A percentile compares a stretch with the other conserved stretches of the same genome.
Evolutionary conservation across 2,329 filamentous ascomycete genomes (phyloP).

Genomic region (Beauveria bassiana): DNA sequence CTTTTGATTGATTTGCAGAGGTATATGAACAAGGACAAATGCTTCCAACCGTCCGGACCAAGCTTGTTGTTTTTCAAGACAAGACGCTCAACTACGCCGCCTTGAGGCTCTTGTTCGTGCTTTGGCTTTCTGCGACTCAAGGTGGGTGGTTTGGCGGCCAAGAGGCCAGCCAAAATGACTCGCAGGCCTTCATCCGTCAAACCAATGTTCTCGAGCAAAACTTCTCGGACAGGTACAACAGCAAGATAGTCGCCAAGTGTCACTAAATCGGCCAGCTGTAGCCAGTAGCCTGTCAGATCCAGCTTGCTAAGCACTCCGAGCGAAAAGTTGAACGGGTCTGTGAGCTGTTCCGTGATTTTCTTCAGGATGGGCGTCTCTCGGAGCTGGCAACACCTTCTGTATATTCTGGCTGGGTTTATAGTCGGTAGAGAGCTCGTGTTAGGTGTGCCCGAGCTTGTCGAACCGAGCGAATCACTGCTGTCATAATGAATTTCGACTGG

Average conservation of each 20-base stretch:
- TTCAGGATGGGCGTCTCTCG: slow-evolving; percentile 89
- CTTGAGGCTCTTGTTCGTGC: slow-evolving; percentile 38
- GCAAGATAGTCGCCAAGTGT: slow-evolving; percentile 92
- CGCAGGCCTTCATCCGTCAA: slow-evolving; percentile 80
- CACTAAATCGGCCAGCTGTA: slow-evolving; percentile 75
- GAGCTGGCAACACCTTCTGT: slow-evolving; percentile 87
- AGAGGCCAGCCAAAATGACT: slow-evolving; percentile 75
- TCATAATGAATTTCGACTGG: slow-evolving; percentile 76
- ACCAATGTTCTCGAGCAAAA: slow-evolving; percentile 81
- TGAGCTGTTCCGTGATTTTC: slow-evolving; percentile 83
- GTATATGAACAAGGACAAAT: slow-evolving; percentile 83
- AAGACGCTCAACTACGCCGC: slow-evolving; percentile 77
- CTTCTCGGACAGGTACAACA: slow-evolving; percentile 80
- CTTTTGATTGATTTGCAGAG: slow-evolving; percentile 80
- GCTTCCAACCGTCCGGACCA: slow-evolving; percentile 79
- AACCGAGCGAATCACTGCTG: slow-evolving; percentile 49
- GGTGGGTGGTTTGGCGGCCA: slow-evolving; percentile 67
- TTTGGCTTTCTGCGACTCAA: slow-evolving; percentile 42
- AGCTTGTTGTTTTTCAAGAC: slow-evolving; percentile 91
- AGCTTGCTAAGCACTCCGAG: slow-evolving; percentile 73
- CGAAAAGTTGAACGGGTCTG: slow-evolving; percentile 57
- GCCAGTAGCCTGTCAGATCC: slow-evolving; percentile 75
- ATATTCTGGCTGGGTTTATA: slow-evolving; percentile 86
- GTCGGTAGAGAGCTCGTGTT: slow-evolving; percentile 52
- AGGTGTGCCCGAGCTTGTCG: slow-evolving; percentile 14